Percentiles rank a stretch among this genome's conserved stretches.
phyloP scores from a whole-genome alignment of 2,329 filamentous ascomycete species.

The Thielaviopsis cerberus region DNA sequence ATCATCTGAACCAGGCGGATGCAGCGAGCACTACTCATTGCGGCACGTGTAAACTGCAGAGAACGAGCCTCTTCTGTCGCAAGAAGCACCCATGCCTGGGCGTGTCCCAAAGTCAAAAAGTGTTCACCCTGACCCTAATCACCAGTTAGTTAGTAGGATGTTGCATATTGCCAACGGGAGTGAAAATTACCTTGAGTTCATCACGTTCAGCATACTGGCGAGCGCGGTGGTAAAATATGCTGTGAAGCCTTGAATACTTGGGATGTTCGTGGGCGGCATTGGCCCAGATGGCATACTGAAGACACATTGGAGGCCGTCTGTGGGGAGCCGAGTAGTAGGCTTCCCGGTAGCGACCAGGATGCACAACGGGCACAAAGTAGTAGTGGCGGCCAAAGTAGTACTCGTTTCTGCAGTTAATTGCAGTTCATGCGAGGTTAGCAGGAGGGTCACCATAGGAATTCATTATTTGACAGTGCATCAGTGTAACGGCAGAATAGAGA shows the following conservation, averaged over 20 bases:
- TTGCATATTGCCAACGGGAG: neutral
- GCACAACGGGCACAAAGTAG: conserved; percentile 55
- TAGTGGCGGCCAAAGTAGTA: conserved; percentile 63
- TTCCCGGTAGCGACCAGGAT: conserved; percentile 55
- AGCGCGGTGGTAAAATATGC: conserved; percentile 64
- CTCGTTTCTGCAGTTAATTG: conserved; percentile 38
- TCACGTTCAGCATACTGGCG: conserved; percentile 69
- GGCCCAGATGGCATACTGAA: conserved; percentile 82
- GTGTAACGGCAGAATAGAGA: neutral
- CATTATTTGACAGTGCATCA: neutral
- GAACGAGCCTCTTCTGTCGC: conserved; percentile 65
- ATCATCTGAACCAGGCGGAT: conserved; percentile 63
- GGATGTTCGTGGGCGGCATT: conserved; percentile 52
- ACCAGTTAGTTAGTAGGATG: neutral
- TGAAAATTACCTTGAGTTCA: conserved; percentile 66
- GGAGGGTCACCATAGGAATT: neutral
- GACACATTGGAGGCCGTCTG: conserved; percentile 60
- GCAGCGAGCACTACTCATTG: conserved; percentile 58
- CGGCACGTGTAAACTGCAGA: conserved; percentile 71
- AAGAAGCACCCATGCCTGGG: conserved; percentile 62
- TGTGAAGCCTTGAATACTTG: conserved; percentile 53
- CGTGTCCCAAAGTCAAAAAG: conserved; percentile 61
- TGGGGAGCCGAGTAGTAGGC: conserved; percentile 54
- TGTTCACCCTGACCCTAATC: conserved; percentile 52
- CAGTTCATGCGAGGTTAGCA: conserved; percentile 1